phyloP scores from a whole-genome alignment of 2,329 filamentous ascomycete genomes.

The Paradendryphiella salina region DNA sequence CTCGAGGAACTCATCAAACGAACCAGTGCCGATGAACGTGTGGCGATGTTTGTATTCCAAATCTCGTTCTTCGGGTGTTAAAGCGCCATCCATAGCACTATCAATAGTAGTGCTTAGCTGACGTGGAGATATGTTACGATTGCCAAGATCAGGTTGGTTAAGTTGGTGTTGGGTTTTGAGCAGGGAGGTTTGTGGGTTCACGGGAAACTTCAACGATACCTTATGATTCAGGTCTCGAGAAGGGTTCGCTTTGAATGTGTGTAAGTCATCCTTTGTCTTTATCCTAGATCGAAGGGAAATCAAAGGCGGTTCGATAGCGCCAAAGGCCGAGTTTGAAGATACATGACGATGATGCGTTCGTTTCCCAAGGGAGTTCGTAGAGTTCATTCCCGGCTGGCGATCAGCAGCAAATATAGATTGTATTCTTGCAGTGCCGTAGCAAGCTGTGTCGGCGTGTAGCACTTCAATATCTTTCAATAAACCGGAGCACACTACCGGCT shows the following conservation, averaged over 20 bases:
- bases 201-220: constrained; percentile 19
- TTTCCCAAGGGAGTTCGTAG: neutral
- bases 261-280: constrained; percentile 14
- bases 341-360: neutral
- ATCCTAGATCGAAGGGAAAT: constrained; percentile 7
- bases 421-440: neutral
- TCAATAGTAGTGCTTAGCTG: neutral
- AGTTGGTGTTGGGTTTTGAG: neutral
- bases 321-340: neutral
- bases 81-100: neutral
- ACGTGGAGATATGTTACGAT: neutral
- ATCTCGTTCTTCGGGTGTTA: constrained; percentile 21
- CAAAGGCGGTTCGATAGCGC: neutral
- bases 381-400: neutral
- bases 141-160: neutral
- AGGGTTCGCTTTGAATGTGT: constrained; percentile 14
- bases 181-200: constrained; percentile 1
- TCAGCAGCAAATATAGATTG: neutral
- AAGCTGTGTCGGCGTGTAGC: neutral
- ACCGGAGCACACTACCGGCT: neutral
- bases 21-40: constrained; percentile 38
- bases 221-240: constrained; percentile 1
- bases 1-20: constrained; percentile 32
- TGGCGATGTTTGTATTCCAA: constrained; percentile 39
- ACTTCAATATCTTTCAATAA: neutral